Evolutionary conservation across 1,139 yeast species (phyloP).

Genomic region (Lodderomyces margitis): DNA sequence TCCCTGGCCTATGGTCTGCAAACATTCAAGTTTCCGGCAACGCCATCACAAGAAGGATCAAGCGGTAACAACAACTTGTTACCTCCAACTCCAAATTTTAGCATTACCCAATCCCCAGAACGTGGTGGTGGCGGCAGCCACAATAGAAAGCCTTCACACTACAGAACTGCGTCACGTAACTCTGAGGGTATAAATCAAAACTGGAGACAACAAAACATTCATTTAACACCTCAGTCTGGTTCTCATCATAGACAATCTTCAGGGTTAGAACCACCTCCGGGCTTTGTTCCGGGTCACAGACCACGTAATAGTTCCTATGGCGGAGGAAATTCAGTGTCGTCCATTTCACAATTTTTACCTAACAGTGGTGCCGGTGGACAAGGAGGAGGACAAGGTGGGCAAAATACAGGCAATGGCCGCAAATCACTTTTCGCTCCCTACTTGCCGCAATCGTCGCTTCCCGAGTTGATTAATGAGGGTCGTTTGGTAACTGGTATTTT

Average conservation of each 20-base stretch:
- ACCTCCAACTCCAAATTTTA: constrained; percentile 49
- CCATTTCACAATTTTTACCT: constrained; percentile 45
- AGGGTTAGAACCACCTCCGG: constrained; percentile 48
- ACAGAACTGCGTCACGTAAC: constrained; percentile 52
- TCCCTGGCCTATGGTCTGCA: constrained; percentile 48
- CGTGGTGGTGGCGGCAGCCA: constrained; percentile 26
- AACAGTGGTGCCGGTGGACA: constrained; percentile 10
- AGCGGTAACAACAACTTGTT: constrained; percentile 22
- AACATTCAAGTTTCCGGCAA: constrained; percentile 40
- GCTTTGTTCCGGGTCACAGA: constrained; percentile 79
- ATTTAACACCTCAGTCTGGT: constrained; percentile 21
- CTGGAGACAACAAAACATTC: constrained; percentile 52
- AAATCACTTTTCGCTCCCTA: constrained; percentile 95
- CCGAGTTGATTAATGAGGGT: constrained; percentile 86
- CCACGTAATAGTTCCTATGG: constrained; percentile 66
- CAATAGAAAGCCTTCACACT: constrained; percentile 50
- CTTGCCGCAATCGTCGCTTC: constrained; percentile 88
- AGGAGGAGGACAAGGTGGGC: constrained; percentile 18
- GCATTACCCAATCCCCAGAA: constrained; percentile 41
- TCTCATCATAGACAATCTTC: constrained; percentile 27
- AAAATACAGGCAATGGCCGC: constrained; percentile 43
- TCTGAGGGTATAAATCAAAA: constrained; percentile 51
- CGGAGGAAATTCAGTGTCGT: constrained; percentile 60
- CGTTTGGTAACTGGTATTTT: constrained; percentile 87
- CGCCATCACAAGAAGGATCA: constrained; percentile 9